phyloP scores from a whole-genome alignment of 768 basidiomycete species.

The Lyophyllum shimeji region DNA sequence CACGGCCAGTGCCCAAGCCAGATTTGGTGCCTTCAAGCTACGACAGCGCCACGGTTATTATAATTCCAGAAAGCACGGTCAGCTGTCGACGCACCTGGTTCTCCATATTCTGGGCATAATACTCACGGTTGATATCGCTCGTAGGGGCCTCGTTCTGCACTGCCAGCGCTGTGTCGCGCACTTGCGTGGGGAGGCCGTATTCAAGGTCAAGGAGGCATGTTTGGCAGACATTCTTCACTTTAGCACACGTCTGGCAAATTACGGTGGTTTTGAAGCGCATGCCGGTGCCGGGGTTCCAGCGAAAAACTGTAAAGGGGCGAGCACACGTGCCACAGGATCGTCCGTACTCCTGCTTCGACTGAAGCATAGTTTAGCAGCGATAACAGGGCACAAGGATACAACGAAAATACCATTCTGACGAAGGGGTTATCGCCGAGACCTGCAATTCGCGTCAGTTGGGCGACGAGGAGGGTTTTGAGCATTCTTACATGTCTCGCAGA shows the following conservation, averaged over 20 bases:
- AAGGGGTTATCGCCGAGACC: conserved; percentile 91
- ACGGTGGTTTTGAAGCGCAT: conserved; percentile 96
- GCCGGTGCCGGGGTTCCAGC: conserved; percentile 96
- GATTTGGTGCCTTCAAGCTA: conserved; percentile 76
- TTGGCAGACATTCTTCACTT: conserved; percentile 96
- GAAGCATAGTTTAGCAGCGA: conserved; percentile 4
- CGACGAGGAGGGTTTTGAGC: conserved; percentile 4
- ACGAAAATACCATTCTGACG: conserved; percentile 79
- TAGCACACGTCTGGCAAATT: conserved; percentile 95
- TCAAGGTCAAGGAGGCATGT: conserved; percentile 96
- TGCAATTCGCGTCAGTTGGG: conserved; percentile 25
- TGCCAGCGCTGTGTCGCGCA: conserved; percentile 92
- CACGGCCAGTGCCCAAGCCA: conserved; percentile 56
- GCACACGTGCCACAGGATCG: conserved; percentile 97
- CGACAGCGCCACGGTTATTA: conserved; percentile 2
- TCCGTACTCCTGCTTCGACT: conserved; percentile 98
- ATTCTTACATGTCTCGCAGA: conserved; percentile 86
- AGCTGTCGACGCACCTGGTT: conserved; percentile 53
- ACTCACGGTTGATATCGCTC: conserved; percentile 96
- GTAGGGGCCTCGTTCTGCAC: conserved; percentile 86
- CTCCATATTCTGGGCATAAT: conserved; percentile 92
- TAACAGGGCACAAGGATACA: not conserved
- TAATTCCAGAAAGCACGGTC: not conserved
- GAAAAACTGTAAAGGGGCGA: conserved; percentile 94
- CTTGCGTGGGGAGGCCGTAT: conserved; percentile 95